Percentiles rank a stretch among this genome's conserved stretches.
Conservation (phyloP, 257 asterid genomes). For the Primulina huaijiensis region DNA sequence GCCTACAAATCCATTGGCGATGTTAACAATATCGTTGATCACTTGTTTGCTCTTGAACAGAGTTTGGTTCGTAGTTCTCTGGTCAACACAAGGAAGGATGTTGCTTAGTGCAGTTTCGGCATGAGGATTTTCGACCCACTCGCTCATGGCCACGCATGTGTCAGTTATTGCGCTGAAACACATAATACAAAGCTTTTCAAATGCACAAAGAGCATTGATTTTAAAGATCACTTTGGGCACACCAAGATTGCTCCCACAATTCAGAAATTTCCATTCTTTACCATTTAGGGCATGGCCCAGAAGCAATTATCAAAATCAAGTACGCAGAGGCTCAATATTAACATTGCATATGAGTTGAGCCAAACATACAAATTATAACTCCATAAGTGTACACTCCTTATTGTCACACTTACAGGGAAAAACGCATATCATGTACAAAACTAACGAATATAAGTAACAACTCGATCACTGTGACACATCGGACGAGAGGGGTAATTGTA, state of each 20-base stretch:
- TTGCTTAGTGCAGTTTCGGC: conserved; percentile 94
- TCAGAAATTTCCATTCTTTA: not conserved
- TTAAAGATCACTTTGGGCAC: not conserved
- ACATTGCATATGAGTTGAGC: not conserved
- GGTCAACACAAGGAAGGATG: conserved; percentile 98
- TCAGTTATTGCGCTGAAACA: conserved; percentile 67
- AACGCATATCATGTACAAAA: too few species aligned
- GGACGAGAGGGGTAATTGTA: not conserved
- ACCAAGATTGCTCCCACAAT: not conserved
- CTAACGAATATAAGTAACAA: not conserved
- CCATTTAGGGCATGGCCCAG: not conserved
- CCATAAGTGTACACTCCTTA: not conserved
- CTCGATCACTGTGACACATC: not conserved
- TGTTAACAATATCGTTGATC: conserved; percentile 58
- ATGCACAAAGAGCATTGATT: not conserved
- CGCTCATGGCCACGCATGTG: conserved; percentile 95
- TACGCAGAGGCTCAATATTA: not conserved
- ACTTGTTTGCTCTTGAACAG: conserved; percentile 81
- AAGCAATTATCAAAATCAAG: not conserved
- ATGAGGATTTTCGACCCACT: conserved; percentile 96
- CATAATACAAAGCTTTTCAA: conserved; percentile 5
- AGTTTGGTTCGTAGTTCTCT: conserved; percentile 77
- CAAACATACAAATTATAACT: not conserved
- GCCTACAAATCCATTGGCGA: conserved; percentile 63
- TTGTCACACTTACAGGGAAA: not conserved